Base-by-base conservation (phyloP, 148 eudicot species). In the Vaccinium macrocarpon region DNA sequence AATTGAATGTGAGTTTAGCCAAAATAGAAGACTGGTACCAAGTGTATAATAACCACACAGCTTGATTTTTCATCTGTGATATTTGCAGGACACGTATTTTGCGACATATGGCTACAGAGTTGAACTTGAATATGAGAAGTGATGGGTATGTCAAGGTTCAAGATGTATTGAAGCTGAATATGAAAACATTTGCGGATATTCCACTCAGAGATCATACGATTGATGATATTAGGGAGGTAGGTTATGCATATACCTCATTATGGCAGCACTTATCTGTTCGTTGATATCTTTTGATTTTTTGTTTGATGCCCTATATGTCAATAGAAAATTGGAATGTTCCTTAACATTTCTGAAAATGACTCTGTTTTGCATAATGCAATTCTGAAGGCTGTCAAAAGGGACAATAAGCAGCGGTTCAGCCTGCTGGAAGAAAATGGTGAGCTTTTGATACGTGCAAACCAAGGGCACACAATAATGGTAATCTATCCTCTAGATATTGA, bases 371-470 rank as follows among this genome's bases (percentile, higher is more conserved):
- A 68, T 75, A 71, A 9, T 87, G 52, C 52, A 27, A 42, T 81
- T 52, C 74, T 82, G 79, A 87, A 96, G 99, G 96, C 97, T 82
- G 99, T 97, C 55, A 89, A 93, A 80, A 87, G 57, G 88, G 99
- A 97, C 87, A 97, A 95, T 88, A 97, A 97, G 91, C 98, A 97
- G 87, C 90, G 99, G 82, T 89, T 97, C 90, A 86, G 94, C 88
- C 90, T 97, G 79, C 74, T 95, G 91, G 99, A 97, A 91, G 98
- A 93, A 82, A 85, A 93, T 82, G 97, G 96, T 56, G 95, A 97
- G 90, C 90, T 97, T 86, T 86, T 89, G 80, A 92, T 97, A 85
- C 95, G 99, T 81, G 99, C 99, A 78, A 97, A 97, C 88, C 99
- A 97, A 91, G 99, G 99, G 70, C 99, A 97, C 90, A 85, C 96